Percentiles rank a stretch among this genome's conserved stretches.
Evolutionary conservation across 1,139 yeast species (phyloP).

Genomic region (Saccharomycopsis crataegensis): DNA sequence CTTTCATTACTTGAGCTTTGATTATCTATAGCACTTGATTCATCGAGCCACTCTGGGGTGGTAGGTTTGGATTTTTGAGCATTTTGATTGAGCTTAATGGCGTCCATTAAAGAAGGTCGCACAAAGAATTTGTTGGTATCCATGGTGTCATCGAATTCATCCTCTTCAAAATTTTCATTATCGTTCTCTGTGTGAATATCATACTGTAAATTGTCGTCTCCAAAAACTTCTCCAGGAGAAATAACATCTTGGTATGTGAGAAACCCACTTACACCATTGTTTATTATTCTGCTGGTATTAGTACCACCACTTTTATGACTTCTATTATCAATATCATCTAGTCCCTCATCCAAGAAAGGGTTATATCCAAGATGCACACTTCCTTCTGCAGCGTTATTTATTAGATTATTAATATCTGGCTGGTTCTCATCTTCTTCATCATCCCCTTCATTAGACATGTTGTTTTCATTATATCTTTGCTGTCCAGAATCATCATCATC

Average conservation of each 20-base stretch:
- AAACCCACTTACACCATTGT: background rate
- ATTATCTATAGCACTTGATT: background rate
- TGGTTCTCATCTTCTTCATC: constrained; percentile 4
- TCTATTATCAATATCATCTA: background rate
- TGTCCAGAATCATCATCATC: background rate
- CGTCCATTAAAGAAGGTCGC: constrained; percentile 38
- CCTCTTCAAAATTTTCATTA: background rate
- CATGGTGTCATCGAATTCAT: background rate
- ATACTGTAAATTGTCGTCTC: background rate
- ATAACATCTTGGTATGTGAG: constrained; percentile 6
- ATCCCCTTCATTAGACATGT: too few species aligned
- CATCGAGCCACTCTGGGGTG: constrained; percentile 4
- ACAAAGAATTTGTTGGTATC: constrained; percentile 20
- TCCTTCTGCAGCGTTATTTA: background rate
- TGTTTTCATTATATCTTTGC: background rate
- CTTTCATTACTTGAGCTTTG: background rate
- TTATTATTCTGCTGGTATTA: background rate
- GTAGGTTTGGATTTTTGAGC: background rate
- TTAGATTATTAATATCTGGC: constrained; percentile 3
- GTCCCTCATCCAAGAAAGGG: constrained; percentile 6
- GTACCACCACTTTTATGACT: background rate
- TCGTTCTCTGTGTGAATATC: constrained; percentile 7
- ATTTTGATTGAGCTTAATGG: constrained; percentile 30
- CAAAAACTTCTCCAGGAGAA: background rate
- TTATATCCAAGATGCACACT: constrained; percentile 5